Evolutionary conservation across 345 rosid species (phyloP), one percentile per base, ranked within the genome.

Genomic region (Salix purpurea): DNA sequence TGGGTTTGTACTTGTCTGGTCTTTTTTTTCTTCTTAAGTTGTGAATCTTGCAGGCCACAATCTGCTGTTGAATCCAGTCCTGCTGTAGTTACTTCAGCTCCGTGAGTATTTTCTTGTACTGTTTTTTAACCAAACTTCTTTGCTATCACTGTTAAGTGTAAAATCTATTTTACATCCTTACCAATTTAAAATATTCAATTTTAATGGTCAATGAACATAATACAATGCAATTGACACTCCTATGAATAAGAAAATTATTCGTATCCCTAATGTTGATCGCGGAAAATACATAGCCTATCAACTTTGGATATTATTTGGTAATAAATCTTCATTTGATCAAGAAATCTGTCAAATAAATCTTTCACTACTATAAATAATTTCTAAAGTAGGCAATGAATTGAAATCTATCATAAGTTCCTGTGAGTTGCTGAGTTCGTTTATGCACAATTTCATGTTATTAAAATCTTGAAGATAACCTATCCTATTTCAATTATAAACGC

Each of bases 41-140:
- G 46, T 32, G 32, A 44, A 70, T 32, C 60, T 46, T 60, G 61
- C 74, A 77, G 79, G 56, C 74, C 62, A 21, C 79, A 70, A 32
- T 42, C 79, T n/a, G 70, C 79, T 46, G 32, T 64, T 24, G 74
- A 77, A 62, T 60, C 74, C 39, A 48, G 23, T 42, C 69, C 74
- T 44, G 28, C 78, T 76, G 74, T 44, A 77, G 74, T 62, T 69
- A 24, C 42, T 61, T 58, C 79, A 40, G 37, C 50, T 30, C 36
- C 24, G 79, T 77, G 66, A 70, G 79, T 77, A 64, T 69, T 69
- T 30, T 76, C 64, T 64, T 60, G 26, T 61, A 30, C 72, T 36
- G 52, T 36, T 75, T 50, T 52, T 48, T 21, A 18, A 34, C 46
- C 66, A 60, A 28, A 65, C 64, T 65, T 26, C 50, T 48, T 39